These are phyloP conservation scores for Exsudoporus floridanus DNA, from an alignment of 1,284 basidiomycete species.

Conservation along the genomic window DNA sequence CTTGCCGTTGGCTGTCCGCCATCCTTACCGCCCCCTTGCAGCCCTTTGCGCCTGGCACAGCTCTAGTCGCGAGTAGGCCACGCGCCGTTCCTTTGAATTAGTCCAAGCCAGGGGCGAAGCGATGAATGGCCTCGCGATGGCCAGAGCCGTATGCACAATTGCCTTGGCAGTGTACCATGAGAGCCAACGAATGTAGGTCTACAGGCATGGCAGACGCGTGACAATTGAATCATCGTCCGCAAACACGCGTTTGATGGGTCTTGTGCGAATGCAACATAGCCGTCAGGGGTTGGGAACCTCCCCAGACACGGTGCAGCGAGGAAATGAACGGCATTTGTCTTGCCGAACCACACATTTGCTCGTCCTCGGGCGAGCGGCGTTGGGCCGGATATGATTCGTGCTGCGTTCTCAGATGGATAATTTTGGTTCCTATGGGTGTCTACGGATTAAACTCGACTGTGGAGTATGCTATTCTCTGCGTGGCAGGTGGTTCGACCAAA, in stretches of 20 bases:
- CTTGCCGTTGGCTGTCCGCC: constrained; percentile 22
- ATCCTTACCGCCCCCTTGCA: constrained; percentile 10
- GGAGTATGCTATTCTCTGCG: background rate
- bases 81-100: constrained; percentile 6
- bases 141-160: background rate
- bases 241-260: constrained; percentile 23
- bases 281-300: constrained; percentile 24
- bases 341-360: constrained; percentile 19
- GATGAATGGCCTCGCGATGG: background rate
- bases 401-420: background rate
- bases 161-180: background rate
- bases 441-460: background rate
- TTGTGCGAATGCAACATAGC: constrained; percentile 26
- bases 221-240: constrained; percentile 4
- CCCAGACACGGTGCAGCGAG: constrained; percentile 18
- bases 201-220: background rate
- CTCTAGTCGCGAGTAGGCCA: constrained; percentile 14
- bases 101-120: background rate
- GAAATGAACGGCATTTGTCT: constrained; percentile 32
- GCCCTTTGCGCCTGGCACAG: background rate
- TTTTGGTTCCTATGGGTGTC: background rate
- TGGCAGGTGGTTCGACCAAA: background rate
- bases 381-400: constrained; percentile 3
- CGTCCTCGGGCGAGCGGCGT: constrained; percentile 13
- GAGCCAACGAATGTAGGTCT: constrained; percentile 5